Evolutionary conservation across 2,329 filamentous ascomycete species (phyloP).

Genomic region (Colletotrichum aenigma): DNA sequence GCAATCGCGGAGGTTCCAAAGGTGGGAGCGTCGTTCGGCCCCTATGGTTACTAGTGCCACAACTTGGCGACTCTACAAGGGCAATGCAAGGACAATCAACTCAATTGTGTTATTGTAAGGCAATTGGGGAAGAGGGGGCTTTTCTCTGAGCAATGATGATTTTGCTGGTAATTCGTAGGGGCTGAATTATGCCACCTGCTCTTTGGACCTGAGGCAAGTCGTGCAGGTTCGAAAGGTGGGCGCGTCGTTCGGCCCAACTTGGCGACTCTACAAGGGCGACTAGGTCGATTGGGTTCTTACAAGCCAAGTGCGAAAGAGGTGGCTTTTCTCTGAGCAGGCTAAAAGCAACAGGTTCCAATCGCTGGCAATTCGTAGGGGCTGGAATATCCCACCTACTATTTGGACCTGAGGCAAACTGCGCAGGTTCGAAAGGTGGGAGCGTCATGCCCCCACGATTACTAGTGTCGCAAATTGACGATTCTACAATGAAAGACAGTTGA

Average conservation of each 20-base stretch:
- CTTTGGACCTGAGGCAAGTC: too few species aligned
- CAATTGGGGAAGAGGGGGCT: background rate
- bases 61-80: background rate
- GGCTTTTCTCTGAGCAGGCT: background rate
- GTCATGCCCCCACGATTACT: background rate
- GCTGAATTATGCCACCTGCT: too few species aligned
- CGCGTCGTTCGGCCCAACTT: too few species aligned
- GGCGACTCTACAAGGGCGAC: too few species aligned
- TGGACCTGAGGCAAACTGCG: background rate
- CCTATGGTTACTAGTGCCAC: rapidly evolving
- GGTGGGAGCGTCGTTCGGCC: background rate
- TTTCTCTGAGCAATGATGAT: background rate
- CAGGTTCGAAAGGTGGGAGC: background rate
- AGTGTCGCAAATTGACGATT: background rate
- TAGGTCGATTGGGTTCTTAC: too few species aligned
- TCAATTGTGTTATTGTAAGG: background rate
- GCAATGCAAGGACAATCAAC: background rate
- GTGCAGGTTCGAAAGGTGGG: background rate
- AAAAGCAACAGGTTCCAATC: too few species aligned
- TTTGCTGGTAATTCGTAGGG: too few species aligned
- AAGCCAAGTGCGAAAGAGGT: background rate
- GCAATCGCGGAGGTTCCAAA: background rate
- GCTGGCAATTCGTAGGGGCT: too few species aligned
- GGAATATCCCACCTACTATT: background rate
- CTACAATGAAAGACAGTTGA: background rate